Evolutionary conservation across 192 early-diverging fungal genomes (phyloP), one percentile per base, ranked within the genome.

Genomic region (Glomus cerebriforme): DNA sequence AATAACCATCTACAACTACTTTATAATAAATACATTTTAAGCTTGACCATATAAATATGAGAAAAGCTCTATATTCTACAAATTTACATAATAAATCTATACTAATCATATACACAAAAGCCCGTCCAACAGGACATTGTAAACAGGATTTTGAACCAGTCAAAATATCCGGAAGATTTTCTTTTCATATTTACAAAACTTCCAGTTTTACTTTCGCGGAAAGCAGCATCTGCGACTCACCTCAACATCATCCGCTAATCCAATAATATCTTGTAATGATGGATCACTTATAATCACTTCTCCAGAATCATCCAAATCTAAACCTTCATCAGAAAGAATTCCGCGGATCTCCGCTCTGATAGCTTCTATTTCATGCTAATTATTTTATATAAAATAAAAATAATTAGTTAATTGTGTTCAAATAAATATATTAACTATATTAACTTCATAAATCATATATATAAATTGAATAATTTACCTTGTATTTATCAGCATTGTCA

Each of bases 401-500:
- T 54, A 19, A 54, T 19, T 9, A 9, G 19, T 54, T 54, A 54
- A 49, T 5, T 13, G 17, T 19, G 13, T 54, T 19, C 4, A 17
- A 19, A 54, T 54, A 54, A 10, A 17, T 9, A 13, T 10, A 54
- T 19, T 54, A 54, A 54, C 13, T 60, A 0, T 60, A 7, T 2
- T 7, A 19, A 60, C 19, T 60, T 24, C 24, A n/a, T 39, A 63
- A 63, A 27, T 29, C 1, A 22, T 67, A 32, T 32, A 32, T 10
- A 67, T 34, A 34, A 37, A 32, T 22, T 22, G 19, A 22, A 68
- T 68, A 64, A 49, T 34, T 39, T 81, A 83, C 92, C 85, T 95
- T 94, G n/a, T 91, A 79, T 54, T 88, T 87, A 66, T 91, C 92
- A 6, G 94, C 94, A 73, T 87, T 81, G 66, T 94, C 93, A 81